These are phyloP conservation scores for Fusarium sp. DNA, from an alignment of 2,329 filamentous ascomycete genomes.

Conservation along the genomic window DNA sequence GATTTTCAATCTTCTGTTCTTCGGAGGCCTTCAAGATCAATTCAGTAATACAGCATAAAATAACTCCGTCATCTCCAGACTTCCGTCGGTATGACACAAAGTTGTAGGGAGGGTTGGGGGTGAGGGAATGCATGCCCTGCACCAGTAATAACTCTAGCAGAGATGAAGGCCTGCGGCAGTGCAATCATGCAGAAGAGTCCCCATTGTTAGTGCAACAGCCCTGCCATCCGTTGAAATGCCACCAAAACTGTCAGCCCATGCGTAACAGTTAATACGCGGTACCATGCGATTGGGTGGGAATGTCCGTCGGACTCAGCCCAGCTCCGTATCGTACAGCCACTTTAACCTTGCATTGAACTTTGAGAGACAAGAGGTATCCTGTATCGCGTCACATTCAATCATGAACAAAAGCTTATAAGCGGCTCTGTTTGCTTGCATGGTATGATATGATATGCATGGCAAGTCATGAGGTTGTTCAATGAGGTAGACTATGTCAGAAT, in stretches of 20 bases:
- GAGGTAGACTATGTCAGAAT: background rate
- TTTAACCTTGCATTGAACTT: conserved; percentile 1
- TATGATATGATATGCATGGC: background rate
- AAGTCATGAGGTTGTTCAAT: background rate
- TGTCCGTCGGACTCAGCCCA: conserved; percentile 32
- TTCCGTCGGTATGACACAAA: conserved; percentile 18
- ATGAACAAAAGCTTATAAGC: background rate
- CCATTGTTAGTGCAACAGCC: conserved; percentile 15
- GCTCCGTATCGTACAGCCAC: conserved; percentile 31
- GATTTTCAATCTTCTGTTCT: background rate
- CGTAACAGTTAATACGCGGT: conserved; percentile 25
- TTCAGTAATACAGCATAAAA: background rate
- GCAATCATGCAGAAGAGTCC: conserved; percentile 18
- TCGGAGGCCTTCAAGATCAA: conserved; percentile 4
- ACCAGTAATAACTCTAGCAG: conserved; percentile 4
- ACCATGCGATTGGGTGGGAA: conserved; percentile 15
- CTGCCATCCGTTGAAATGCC: background rate
- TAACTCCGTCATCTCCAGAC: conserved; percentile 4
- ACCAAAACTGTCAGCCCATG: background rate
- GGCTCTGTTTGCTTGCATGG: background rate
- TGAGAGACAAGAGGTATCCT: background rate
- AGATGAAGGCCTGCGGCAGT: conserved; percentile 28
- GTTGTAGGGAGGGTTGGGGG: conserved; percentile 5
- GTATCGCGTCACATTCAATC: conserved; percentile 18
- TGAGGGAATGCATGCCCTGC: conserved; percentile 14